Base-by-base conservation (phyloP, 352 stramenopile species). In the Vaucheria bursata region DNA sequence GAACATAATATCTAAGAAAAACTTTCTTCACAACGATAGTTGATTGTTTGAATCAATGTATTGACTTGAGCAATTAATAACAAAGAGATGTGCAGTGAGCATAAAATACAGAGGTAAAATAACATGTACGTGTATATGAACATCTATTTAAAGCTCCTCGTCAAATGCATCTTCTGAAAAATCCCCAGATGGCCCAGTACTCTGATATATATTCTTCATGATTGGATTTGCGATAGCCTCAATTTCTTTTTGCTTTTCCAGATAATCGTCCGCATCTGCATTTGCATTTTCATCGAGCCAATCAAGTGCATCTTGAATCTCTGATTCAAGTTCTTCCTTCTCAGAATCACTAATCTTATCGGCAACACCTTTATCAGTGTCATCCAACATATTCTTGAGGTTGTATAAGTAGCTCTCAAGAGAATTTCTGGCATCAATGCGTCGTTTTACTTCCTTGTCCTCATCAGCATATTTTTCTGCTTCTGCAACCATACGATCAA, bases 241-340 rank as follows among this genome's bases (percentile, higher is more conserved):
- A 38, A 99, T 89, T 87, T 99, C 96, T 88, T 98, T 98, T 86
- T 98, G 93, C 90, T 99, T 94, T 49, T 90, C 89, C 77, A 93
- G 89, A 78, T 94, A 98, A 84, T 99, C 96, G 32, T 98, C 94
- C 87, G 97, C 96, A 80, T 98, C 93, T n/a, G 92, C 91, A 86
- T 98, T 94, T 85, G 95, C 89, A 88, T 98, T 97, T 85, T 97
- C 93, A 82, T 99, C 96, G 45, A 99, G 88, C 96, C 96, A 99
- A 86, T 99, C 95, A 86, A 99, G 91, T 77, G 92, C 93, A 76
- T 99, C 96, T 82, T 98, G 91, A 74, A 99, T 94, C 18, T 92
- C 91, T 76, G 94, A 93, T 75, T 93, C 85, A 32, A 97, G 85
- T 69, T 91, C 88, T 65, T 93, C 89, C 87, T 95, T 96, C 86